A percentile compares a stretch with the other conserved stretches of the same genome.
Evolutionary conservation across 2,329 filamentous ascomycete species (phyloP).

Genomic region (Parastagonospora avenae): DNA sequence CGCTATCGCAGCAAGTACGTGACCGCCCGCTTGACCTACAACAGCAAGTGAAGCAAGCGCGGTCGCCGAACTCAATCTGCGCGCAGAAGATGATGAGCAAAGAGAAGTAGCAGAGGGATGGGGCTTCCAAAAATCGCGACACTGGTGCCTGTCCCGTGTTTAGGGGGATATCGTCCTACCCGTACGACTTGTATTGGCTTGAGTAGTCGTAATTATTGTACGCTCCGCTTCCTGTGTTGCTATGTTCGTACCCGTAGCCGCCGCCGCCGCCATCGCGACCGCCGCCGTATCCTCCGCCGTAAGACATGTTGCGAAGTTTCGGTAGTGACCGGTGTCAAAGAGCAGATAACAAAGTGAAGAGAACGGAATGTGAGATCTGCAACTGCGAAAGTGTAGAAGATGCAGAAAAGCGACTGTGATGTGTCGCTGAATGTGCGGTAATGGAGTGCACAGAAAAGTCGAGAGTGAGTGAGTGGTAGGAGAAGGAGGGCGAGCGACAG

Average conservation of each 20-base stretch:
- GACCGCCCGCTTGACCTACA: slow-evolving; percentile 26
- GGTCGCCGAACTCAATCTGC: slow-evolving; percentile 33
- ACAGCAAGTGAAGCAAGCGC: slow-evolving; percentile 25
- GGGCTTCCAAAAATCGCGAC: slow-evolving; percentile 40
- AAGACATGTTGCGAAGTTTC: slow-evolving; percentile 66
- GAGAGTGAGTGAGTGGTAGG: slow-evolving; percentile 23
- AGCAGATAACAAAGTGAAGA: slow-evolving; percentile 15
- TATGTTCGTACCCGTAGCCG: slow-evolving; percentile 59
- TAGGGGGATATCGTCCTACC: slow-evolving; percentile 49
- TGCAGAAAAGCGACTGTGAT: slow-evolving; percentile 29
- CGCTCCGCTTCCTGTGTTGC: slow-evolving; percentile 52
- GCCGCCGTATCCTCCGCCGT: slow-evolving; percentile 55
- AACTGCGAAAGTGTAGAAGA: slow-evolving; percentile 17
- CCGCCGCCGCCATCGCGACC: slow-evolving; percentile 55
- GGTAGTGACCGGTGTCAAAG: slow-evolving; percentile 42
- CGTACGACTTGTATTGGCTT: slow-evolving; percentile 51
- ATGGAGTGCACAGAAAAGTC: slow-evolving; percentile 21
- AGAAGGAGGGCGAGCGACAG: slow-evolving; percentile 23
- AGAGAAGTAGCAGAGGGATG: slow-evolving; percentile 33
- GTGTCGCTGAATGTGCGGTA: slow-evolving; percentile 30
- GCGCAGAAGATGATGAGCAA: slow-evolving; percentile 36
- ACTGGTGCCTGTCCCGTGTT: slow-evolving; percentile 47
- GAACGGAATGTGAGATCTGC: slow-evolving; percentile 25
- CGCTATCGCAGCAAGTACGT: slow-evolving; percentile 36
- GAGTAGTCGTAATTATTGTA: slow-evolving; percentile 53